phyloP scores from a whole-genome alignment of 306 rosid genomes.

The Albizia julibrissin region DNA sequence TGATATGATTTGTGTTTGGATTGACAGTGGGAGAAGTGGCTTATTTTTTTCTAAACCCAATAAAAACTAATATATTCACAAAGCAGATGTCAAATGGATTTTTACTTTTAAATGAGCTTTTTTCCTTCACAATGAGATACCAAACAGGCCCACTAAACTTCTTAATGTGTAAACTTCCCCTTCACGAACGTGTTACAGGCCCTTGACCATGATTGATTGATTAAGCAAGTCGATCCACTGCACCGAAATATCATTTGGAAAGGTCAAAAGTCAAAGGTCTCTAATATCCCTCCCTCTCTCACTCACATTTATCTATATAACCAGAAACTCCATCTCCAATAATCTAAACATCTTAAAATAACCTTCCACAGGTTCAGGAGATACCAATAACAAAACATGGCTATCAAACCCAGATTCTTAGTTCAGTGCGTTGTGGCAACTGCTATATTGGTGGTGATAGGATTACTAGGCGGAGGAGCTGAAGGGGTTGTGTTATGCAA shows the following conservation, averaged over 20 bases:
- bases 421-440: not conserved
- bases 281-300: too few species aligned
- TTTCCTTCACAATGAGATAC: too few species aligned
- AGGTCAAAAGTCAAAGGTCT: not conserved
- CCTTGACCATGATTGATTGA: not conserved
- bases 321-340: not conserved
- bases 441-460: not conserved
- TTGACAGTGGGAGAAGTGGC: too few species aligned
- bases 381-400: not conserved
- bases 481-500: slow-evolving; percentile 42
- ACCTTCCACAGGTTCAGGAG: too few species aligned
- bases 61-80: too few species aligned
- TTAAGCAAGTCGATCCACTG: not conserved
- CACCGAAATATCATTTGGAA: not conserved
- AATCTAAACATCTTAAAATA: too few species aligned
- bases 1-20: too few species aligned
- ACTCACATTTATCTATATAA: not conserved
- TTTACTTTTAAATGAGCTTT: too few species aligned
- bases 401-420: not conserved
- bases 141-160: too few species aligned
- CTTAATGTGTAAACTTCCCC: not conserved
- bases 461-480: not conserved
- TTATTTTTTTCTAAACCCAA: too few species aligned
- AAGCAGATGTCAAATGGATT: too few species aligned
- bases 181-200: not conserved